A percentile compares a stretch with the other conserved stretches of the same genome.
Conservation (phyloP, 495 filamentous ascomycete species). For the Penicillium angulare region DNA sequence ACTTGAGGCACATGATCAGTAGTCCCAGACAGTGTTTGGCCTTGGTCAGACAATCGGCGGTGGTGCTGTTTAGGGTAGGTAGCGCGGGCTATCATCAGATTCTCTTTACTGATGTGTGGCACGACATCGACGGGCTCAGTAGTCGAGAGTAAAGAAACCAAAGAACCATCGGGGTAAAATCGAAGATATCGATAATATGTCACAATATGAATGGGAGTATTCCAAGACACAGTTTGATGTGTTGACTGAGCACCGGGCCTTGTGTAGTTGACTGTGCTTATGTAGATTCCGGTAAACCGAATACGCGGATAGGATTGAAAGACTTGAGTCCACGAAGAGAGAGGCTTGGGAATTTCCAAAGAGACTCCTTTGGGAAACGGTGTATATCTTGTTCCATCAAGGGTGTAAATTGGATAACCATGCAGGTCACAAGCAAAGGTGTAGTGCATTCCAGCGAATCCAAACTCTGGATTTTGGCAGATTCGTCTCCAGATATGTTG, state of each 20-base stretch:
- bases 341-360: constrained; percentile 34
- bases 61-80: constrained; percentile 30
- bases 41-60: constrained; percentile 33
- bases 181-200: constrained; percentile 97
- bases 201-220: constrained; percentile 87
- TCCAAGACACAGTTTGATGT: constrained; percentile 61
- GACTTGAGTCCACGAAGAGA: constrained; percentile 56
- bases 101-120: constrained; percentile 61
- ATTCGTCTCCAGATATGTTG: constrained; percentile 87
- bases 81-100: constrained; percentile 35
- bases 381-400: constrained; percentile 33
- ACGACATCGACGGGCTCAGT: constrained; percentile 83
- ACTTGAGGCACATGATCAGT: constrained; percentile 36
- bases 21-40: constrained; percentile 36
- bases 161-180: constrained; percentile 87
- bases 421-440: constrained; percentile 63
- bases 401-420: constrained; percentile 54
- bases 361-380: constrained; percentile 35
- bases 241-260: constrained; percentile 67
- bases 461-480: constrained; percentile 66
- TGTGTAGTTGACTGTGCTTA: constrained; percentile 92
- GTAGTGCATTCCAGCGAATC: constrained; percentile 84
- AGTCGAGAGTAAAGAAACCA: constrained; percentile 73
- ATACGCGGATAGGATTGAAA: constrained; percentile 81
- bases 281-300: constrained; percentile 93